phyloP scores from a whole-genome alignment of 2,329 filamentous ascomycete genomes.

The Incumbomyces lentus region DNA sequence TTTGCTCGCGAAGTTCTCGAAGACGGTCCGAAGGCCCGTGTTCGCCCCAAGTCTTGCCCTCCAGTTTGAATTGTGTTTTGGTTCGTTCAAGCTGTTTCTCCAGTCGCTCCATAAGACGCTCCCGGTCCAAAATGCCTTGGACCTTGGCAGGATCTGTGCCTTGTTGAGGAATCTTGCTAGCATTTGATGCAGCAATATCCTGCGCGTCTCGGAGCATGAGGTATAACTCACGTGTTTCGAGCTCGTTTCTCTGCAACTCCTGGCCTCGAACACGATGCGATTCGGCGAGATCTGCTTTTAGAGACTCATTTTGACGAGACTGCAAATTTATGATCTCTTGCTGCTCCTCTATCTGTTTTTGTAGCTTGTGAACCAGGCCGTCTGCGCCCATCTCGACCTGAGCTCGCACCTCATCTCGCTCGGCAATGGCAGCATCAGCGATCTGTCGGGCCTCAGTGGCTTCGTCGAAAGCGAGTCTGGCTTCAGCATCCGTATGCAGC shows the following conservation, averaged over 20 bases:
- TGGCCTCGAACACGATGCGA: constrained; percentile 76
- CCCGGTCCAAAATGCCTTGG: constrained; percentile 87
- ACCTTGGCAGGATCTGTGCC: constrained; percentile 60
- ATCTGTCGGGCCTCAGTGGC: constrained; percentile 82
- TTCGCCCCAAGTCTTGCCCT: constrained; percentile 83
- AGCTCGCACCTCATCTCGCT: constrained; percentile 87
- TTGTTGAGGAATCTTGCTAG: constrained; percentile 47
- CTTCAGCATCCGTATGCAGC: constrained; percentile 91
- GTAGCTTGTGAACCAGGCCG: constrained; percentile 81
- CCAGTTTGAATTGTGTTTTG: constrained; percentile 95
- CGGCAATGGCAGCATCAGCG: constrained; percentile 88
- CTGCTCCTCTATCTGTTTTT: constrained; percentile 91
- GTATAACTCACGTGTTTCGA: constrained; percentile 92
- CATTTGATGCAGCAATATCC: constrained; percentile 83
- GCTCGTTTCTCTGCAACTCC: constrained; percentile 85
- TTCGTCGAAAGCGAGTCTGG: constrained; percentile 83
- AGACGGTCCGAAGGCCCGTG: constrained; percentile 83
- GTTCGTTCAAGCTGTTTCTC: constrained; percentile 93
- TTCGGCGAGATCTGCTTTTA: constrained; percentile 83
- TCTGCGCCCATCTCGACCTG: constrained; percentile 86
- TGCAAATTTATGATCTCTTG: constrained; percentile 82
- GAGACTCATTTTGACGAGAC: constrained; percentile 68
- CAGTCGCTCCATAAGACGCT: constrained; percentile 82
- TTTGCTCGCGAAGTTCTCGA: constrained; percentile 83
- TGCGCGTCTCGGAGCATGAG: constrained; percentile 97